Evolutionary conservation across 352 stramenopile genomes (phyloP), one percentile per base, ranked within the genome.

Genomic region (Phytophthora fragariae): DNA sequence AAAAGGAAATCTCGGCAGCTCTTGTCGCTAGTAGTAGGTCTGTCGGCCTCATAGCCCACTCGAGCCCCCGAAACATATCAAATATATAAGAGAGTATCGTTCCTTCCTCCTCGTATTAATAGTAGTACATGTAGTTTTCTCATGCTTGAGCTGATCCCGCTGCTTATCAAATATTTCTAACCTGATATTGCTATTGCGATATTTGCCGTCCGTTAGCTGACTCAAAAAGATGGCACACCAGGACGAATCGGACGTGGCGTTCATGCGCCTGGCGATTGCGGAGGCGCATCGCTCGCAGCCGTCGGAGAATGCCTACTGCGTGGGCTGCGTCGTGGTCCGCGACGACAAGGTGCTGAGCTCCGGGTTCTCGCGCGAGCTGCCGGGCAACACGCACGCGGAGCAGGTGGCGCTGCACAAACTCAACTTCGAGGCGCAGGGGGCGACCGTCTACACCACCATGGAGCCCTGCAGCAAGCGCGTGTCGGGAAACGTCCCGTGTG

Each of bases 361-460:
- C 31, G 91, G 91, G 15, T 97, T 93, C 57, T 96, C 88, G 49
- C 88, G 91, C 11, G 91, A 97, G 75, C 75, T 97, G 17, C 86
- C 86, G 21, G 91, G 91, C 47, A 97, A 97, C 79, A 97, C 91
- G 33, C 91, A 97, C 76, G 90, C 91, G 27, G 91, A 97, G 77
- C 87, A 97, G 62, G 91, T 94, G 39, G 90, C 90, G 31, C 80
- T 97, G 41, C 66, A 83, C 27, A 97, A 97, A 76, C 86, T 97
- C 50, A 75, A 75, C 57, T 94, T 93, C 39, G 63, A 90, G 33
- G 91, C 90, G 10, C 31, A 63, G 1, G 83, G 77, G 19, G 74
- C 85, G n/a, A 95, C 89, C 2, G 77, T 97, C 29, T 97, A 96
- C 79, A 96, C 90, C 24, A 97, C 90, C 11, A 97, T 97, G 91